Conservation (phyloP, 768 basidiomycete genomes). For the Mycena epipterygia region DNA sequence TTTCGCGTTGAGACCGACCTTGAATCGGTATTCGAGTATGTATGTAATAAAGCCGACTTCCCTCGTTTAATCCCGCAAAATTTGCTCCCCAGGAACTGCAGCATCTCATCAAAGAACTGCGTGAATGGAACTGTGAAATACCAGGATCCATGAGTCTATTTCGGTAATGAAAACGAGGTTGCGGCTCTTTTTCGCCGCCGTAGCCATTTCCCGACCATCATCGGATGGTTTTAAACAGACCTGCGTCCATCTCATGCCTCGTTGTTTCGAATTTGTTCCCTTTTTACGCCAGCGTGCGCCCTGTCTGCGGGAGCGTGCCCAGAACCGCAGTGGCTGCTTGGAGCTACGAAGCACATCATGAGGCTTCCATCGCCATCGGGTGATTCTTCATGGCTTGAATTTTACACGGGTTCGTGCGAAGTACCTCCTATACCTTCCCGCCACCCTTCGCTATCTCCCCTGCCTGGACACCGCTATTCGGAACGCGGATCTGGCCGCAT, state of each 20-base stretch:
- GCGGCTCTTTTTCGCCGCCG: slow-evolving; percentile 29
- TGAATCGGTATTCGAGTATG: background rate
- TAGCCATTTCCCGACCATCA: background rate
- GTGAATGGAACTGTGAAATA: background rate
- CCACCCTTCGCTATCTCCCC: slow-evolving; percentile 23
- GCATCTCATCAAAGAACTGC: background rate
- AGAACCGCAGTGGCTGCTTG: slow-evolving; percentile 11
- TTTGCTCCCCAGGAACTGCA: background rate
- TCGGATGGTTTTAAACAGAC: slow-evolving; percentile 11
- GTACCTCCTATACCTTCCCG: slow-evolving; percentile 4
- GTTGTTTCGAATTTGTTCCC: slow-evolving; percentile 15
- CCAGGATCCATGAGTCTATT: slow-evolving; percentile 10
- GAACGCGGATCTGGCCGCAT: slow-evolving; percentile 20
- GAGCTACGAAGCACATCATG: slow-evolving; percentile 22
- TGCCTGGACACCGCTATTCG: slow-evolving; percentile 4
- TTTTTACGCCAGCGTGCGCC: slow-evolving; percentile 13
- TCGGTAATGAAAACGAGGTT: background rate
- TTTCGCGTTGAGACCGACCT: background rate
- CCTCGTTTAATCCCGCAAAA: slow-evolving; percentile 1
- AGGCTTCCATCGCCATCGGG: slow-evolving; percentile 20
- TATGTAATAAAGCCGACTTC: slow-evolving; percentile 13
- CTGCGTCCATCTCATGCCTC: slow-evolving; percentile 21
- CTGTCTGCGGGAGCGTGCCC: slow-evolving; percentile 7
- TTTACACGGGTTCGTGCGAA: slow-evolving; percentile 7
- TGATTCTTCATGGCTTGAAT: slow-evolving; percentile 11